phyloP scores from a whole-genome alignment of 495 filamentous ascomycete species.

The Penicillium cataractarum region DNA sequence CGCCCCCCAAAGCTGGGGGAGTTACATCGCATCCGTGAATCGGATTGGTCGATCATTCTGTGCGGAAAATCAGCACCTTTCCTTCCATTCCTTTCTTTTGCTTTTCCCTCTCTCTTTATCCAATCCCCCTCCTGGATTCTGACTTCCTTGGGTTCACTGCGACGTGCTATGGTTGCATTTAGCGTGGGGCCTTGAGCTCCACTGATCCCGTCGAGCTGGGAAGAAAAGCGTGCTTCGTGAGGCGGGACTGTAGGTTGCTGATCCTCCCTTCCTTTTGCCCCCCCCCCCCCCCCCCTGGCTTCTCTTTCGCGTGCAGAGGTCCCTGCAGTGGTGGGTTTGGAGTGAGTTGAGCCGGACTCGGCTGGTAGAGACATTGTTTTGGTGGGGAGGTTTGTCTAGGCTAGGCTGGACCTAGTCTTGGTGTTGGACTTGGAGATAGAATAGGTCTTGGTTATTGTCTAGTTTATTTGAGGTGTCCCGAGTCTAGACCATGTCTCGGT shows the following conservation, averaged over 20 bases:
- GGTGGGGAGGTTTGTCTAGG: background rate
- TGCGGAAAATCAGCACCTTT: constrained; percentile 4
- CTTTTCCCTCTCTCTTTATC: background rate
- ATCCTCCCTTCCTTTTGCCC: background rate
- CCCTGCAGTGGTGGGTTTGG: background rate
- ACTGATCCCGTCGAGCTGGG: background rate
- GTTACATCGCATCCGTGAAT: constrained; percentile 1
- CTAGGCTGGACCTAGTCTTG: background rate
- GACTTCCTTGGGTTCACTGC: no score
- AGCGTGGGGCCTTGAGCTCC: background rate
- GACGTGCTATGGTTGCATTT: constrained; percentile 2
- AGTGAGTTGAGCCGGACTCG: background rate
- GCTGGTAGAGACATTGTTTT: background rate
- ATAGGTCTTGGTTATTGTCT: background rate
- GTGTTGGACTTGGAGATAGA: background rate
- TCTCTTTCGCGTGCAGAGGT: background rate
- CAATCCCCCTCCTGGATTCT: no score
- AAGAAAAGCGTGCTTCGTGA: background rate
- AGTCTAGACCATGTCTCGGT: background rate
- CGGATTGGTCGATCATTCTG: constrained; percentile 33
- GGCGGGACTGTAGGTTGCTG: background rate
- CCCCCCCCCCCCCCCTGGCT: background rate
- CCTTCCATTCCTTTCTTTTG: constrained; percentile 3
- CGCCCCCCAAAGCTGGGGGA: constrained; percentile 30
- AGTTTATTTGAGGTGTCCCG: background rate